Conservation (phyloP, 441 rosid genomes). For the Euphorbia celastroides region DNA sequence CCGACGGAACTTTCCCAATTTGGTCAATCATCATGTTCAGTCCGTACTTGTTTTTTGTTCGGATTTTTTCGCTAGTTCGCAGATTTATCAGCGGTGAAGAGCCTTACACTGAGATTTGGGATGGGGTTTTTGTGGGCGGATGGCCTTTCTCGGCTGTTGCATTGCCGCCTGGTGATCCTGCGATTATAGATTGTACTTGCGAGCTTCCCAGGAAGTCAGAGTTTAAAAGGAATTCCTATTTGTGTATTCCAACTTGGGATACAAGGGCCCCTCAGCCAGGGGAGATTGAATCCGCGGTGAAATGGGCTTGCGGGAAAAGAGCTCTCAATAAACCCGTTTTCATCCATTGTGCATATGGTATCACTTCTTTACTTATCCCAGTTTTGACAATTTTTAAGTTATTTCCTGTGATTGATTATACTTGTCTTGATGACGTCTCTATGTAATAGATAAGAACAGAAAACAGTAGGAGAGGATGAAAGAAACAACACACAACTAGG, state of each 20-base stretch:
- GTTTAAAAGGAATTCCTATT: constrained; percentile 42
- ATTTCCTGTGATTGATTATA: neutral
- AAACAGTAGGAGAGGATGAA: no score
- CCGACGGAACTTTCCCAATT: constrained; percentile 59
- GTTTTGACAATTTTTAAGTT: neutral
- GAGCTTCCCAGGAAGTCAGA: constrained; percentile 50
- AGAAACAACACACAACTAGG: no score
- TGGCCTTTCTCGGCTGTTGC: constrained; percentile 47
- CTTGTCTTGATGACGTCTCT: no score
- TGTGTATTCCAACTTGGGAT: constrained; percentile 71
- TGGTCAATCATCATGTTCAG: constrained; percentile 51
- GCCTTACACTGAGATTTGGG: constrained; percentile 43
- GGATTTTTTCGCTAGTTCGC: constrained; percentile 38
- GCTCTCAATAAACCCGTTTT: constrained; percentile 50
- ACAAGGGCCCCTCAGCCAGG: constrained; percentile 61
- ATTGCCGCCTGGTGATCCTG: constrained; percentile 69
- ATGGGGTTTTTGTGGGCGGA: constrained; percentile 64
- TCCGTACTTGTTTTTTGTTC: constrained; percentile 47
- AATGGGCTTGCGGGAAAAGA: constrained; percentile 67
- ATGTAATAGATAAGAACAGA: no score
- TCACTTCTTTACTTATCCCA: neutral
- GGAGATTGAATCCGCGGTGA: constrained; percentile 66
- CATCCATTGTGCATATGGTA: constrained; percentile 69
- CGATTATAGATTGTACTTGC: constrained; percentile 65
- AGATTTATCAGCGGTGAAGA: constrained; percentile 47